Base-by-base conservation (phyloP, 2,329 filamentous ascomycete genomes). In the Fusarium ambrosium region DNA sequence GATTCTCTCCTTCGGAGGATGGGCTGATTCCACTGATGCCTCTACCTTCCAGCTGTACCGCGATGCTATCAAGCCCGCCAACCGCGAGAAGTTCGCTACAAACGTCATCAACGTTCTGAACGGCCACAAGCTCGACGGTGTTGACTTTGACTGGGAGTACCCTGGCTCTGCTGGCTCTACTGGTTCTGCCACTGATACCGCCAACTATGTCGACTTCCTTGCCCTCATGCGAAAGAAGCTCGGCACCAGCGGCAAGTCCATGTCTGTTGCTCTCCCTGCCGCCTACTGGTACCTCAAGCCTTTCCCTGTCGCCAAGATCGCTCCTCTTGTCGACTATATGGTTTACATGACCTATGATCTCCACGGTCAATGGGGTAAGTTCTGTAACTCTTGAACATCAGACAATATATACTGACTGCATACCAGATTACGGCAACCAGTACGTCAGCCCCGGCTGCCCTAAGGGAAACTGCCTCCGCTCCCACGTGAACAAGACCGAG, bases 121-220 rank as follows among this genome's bases (percentile, higher is more conserved):
- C 22, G 48, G 86, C 36, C 45, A 86, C 27, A 74, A 77, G 4
- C 72, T 87, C 0, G 85, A 87, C 56, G 86, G 86, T 0, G 77
- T 87, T 11, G 85, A 87, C 53, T 76, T 87, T 48, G 85, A 87
- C 72, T 89, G 86, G 87, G 86, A 87, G 64, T 87, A 87, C 64
- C 83, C 83, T 1, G 81, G 79, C 0, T 81, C 80, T 36, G 76
- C 22, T 83, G 56, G 62, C 11, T 62, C 67, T 10, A 56, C 61
- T 0, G 76, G 79, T 2, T 78, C 81, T 0, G 76, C 62, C 6
- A 85, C 83, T 0, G 81, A 83, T 14, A 79, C 78, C 1, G n/a
- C 68, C 20, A 78, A 81, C 63, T 83, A 83, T 43, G 82, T 82
- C 58, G 80, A 77, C 43, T 82, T 84, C 60, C 72, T 85, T 72